Percentiles rank a stretch among this genome's conserved stretches.
Conservation (phyloP, 768 basidiomycete species). For the Ramaria sp. region DNA sequence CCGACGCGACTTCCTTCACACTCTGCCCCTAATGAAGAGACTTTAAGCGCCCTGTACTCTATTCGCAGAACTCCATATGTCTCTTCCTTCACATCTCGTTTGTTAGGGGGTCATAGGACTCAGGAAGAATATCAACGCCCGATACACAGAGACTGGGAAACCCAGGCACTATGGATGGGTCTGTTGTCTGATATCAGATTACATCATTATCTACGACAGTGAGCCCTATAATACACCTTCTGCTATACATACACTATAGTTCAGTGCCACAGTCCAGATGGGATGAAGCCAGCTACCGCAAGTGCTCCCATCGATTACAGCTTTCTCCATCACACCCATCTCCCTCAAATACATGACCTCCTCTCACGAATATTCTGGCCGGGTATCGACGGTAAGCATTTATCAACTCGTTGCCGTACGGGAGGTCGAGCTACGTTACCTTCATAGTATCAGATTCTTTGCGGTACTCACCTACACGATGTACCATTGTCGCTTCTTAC, state of each 20-base stretch:
- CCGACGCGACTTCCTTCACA: constrained; percentile 20
- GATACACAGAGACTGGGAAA: constrained; percentile 66
- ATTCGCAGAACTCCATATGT: constrained; percentile 57
- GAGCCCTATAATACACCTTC: constrained; percentile 16
- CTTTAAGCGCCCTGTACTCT: constrained; percentile 40
- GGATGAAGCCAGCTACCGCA: constrained; percentile 31
- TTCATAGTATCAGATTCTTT: constrained; percentile 57
- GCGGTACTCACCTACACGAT: constrained; percentile 56
- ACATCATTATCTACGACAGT: constrained; percentile 58
- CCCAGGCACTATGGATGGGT: constrained; percentile 58
- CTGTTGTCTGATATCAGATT: constrained; percentile 64
- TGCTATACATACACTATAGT: background rate
- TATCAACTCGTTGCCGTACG: background rate
- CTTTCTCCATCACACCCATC: constrained; percentile 45
- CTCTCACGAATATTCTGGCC: constrained; percentile 63
- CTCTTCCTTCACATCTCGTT: constrained; percentile 55
- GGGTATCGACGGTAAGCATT: constrained; percentile 52
- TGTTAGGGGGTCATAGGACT: constrained; percentile 31
- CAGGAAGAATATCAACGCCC: constrained; percentile 21
- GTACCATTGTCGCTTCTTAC: constrained; percentile 68
- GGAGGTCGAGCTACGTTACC: constrained; percentile 4
- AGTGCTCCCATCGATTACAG: constrained; percentile 53
- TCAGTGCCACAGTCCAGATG: constrained; percentile 37
- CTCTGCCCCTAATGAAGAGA: constrained; percentile 19
- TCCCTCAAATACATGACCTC: constrained; percentile 64